A percentile compares a stretch with the other conserved stretches of the same genome.
Evolutionary conservation across 2,329 filamentous ascomycete species (phyloP).

Genomic region (Fusarium armeniacum): DNA sequence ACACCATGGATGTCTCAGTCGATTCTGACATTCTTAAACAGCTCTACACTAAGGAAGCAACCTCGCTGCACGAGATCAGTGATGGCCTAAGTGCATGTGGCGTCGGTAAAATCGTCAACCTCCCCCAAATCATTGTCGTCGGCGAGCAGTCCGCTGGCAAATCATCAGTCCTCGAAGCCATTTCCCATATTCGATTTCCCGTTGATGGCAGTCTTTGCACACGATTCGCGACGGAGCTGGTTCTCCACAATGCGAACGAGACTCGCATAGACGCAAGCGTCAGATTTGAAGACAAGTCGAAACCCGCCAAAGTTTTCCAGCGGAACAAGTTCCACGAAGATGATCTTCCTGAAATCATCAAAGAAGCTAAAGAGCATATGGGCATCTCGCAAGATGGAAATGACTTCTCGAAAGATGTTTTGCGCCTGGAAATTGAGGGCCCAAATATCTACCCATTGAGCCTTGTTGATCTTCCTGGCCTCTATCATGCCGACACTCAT

Average conservation of each 20-base stretch:
- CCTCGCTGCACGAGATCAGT: constrained; percentile 66
- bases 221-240: constrained; percentile 71
- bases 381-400: constrained; percentile 53
- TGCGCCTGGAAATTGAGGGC: constrained; percentile 62
- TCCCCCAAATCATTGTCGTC: constrained; percentile 70
- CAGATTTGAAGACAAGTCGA: constrained; percentile 50
- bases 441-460: constrained; percentile 63
- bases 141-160: constrained; percentile 74
- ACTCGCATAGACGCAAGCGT: constrained; percentile 61
- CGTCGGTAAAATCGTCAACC: constrained; percentile 61
- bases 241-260: constrained; percentile 60
- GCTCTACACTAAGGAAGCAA: constrained; percentile 60
- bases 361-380: constrained; percentile 66
- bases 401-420: constrained; percentile 61
- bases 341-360: constrained; percentile 64
- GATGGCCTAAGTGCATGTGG: constrained; percentile 66
- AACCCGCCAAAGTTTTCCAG: constrained; percentile 46
- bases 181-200: constrained; percentile 72
- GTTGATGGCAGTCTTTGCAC: constrained; percentile 70
- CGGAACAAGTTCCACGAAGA: constrained; percentile 55
- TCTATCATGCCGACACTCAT: constrained; percentile 54
- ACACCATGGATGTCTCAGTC: constrained; percentile 34
- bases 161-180: constrained; percentile 74
- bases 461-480: constrained; percentile 68
- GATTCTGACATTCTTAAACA: constrained; percentile 38